These are phyloP conservation scores for Colletotrichum graminicola DNA, from an alignment of 2,329 filamentous ascomycete species.

Conservation along the genomic window DNA sequence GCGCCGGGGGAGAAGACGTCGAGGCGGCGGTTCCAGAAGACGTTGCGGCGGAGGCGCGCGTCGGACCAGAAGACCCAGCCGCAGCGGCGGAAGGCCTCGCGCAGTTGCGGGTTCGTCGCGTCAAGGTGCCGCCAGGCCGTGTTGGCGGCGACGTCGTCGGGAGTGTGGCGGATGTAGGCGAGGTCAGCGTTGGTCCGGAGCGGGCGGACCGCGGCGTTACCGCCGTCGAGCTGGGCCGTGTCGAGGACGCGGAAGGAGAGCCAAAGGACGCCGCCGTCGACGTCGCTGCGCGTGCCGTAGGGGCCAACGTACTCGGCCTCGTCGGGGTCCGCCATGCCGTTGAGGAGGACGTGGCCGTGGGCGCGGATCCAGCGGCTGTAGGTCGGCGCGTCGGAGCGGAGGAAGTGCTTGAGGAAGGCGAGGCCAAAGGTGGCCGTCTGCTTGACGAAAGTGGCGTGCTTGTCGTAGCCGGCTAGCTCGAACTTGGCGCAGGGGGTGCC, in stretches of 20 bases:
- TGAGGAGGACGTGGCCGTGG: background rate
- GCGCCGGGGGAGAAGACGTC: background rate
- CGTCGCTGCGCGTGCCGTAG: background rate
- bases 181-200: background rate
- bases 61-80: conserved; percentile 31
- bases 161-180: background rate
- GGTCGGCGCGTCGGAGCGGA: background rate
- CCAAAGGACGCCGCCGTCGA: background rate
- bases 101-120: background rate
- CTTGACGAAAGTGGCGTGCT: conserved; percentile 17
- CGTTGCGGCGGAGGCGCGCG: background rate
- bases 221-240: background rate
- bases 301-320: background rate
- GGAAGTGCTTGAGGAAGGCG: background rate
- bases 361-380: conserved; percentile 1
- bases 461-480: background rate
- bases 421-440: conserved; percentile 26
- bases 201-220: background rate
- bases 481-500: background rate
- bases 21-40: conserved; percentile 20
- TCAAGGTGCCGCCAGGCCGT: conserved; percentile 10
- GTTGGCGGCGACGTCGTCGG: background rate
- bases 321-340: background rate
- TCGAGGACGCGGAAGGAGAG: background rate
- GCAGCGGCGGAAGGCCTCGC: conserved; percentile 12